Evolutionary conservation across 2,329 filamentous ascomycete species (phyloP).

Genomic region (Tolypocladium pustulatum): DNA sequence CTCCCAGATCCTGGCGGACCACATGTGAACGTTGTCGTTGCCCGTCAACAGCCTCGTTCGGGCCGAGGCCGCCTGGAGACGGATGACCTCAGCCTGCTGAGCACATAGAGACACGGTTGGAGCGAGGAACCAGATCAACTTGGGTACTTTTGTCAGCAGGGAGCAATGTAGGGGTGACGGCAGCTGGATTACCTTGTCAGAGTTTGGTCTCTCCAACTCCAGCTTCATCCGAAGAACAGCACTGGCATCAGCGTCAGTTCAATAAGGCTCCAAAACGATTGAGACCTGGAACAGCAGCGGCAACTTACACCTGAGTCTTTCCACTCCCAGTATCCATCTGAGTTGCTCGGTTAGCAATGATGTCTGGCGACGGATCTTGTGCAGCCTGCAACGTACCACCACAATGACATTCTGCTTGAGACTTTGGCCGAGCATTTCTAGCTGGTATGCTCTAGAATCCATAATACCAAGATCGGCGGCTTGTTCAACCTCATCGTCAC

Average conservation of each 20-base stretch:
- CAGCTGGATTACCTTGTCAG: conserved; percentile 38
- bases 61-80: conserved; percentile 46
- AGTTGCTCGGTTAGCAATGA: background rate
- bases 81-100: conserved; percentile 55
- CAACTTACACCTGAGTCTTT: conserved; percentile 63
- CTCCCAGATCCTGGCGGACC: conserved; percentile 62
- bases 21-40: conserved; percentile 59
- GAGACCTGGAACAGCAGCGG: background rate
- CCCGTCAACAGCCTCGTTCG: conserved; percentile 56
- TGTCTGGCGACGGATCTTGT: background rate
- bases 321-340: conserved; percentile 75
- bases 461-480: conserved; percentile 17
- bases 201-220: conserved; percentile 45
- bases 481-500: conserved; percentile 1
- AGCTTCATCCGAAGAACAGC: conserved; percentile 57
- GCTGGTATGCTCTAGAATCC: conserved; percentile 53
- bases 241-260: conserved; percentile 25
- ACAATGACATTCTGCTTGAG: conserved; percentile 61
- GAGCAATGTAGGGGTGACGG: background rate
- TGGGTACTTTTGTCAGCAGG: background rate
- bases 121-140: conserved; percentile 64
- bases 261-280: background rate
- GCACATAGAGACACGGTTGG: conserved; percentile 57
- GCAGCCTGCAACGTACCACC: conserved; percentile 35
- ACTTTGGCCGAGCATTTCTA: conserved; percentile 66